Evolutionary conservation across 768 basidiomycete species (phyloP).

Genomic region (Pilatotrama ljubarskyi): DNA sequence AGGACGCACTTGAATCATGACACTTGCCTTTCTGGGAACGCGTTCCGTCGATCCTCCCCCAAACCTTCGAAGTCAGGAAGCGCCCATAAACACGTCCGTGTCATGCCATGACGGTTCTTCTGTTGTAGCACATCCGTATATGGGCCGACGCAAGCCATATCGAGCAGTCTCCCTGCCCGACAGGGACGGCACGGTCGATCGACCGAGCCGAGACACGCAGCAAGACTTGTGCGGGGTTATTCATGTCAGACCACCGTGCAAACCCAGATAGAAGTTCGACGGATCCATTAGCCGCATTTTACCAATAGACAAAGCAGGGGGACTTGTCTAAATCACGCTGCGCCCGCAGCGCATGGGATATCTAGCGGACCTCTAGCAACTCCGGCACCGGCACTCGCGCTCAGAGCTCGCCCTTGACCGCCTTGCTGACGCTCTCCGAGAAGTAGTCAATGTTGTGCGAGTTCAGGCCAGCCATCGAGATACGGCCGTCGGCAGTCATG

Average conservation of each 20-base stretch:
- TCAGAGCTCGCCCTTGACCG: constrained; percentile 73
- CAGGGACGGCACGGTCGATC: neutral
- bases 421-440: constrained; percentile 81
- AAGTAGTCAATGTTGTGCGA: constrained; percentile 84
- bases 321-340: constrained; percentile 6
- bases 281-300: constrained; percentile 16
- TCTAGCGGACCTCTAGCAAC: constrained; percentile 3
- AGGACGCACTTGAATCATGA: neutral
- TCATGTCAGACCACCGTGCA: constrained; percentile 7
- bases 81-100: constrained; percentile 10
- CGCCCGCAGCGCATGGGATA: neutral
- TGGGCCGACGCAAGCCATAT: constrained; percentile 3
- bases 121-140: neutral
- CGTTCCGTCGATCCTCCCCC: constrained; percentile 12
- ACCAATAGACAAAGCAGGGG: constrained; percentile 10
- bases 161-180: neutral
- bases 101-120: constrained; percentile 6
- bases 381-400: neutral
- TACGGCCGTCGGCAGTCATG: constrained; percentile 92
- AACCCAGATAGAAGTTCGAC: no score
- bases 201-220: neutral
- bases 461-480: constrained; percentile 94
- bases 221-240: constrained; percentile 1
- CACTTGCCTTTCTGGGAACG: constrained; percentile 19
- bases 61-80: constrained; percentile 6